These are phyloP conservation scores for Zygnema cylindricum DNA, from an alignment of 139 green algal species.

Conservation along the genomic window DNA sequence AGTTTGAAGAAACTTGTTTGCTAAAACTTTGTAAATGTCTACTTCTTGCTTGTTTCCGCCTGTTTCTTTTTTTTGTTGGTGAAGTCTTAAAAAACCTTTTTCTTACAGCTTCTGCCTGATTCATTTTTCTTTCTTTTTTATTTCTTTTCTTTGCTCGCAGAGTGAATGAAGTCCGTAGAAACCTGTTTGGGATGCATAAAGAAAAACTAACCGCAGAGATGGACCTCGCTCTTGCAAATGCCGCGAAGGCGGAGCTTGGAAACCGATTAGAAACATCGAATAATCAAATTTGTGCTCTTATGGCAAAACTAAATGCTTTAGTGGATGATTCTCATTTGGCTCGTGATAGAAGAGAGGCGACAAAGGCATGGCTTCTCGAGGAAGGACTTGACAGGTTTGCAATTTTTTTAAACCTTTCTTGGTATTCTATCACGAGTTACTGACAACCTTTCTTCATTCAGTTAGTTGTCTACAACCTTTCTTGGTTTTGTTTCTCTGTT, in stretches of 20 bases:
- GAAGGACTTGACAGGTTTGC: neutral
- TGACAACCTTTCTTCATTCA: neutral
- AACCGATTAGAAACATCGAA: neutral
- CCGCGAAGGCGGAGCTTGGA: neutral
- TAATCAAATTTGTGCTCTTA: neutral
- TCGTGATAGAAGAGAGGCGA: neutral
- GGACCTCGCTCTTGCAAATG: neutral
- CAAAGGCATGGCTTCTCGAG: neutral
- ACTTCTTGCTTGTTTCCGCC: too few relatives aligned
- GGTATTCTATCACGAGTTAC: neutral
- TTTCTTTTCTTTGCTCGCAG: neutral
- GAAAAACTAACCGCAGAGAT: neutral
- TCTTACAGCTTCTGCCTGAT: too few relatives aligned
- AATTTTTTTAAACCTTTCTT: neutral
- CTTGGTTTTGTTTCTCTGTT: too few relatives aligned
- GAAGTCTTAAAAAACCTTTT: too few relatives aligned
- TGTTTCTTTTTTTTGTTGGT: too few relatives aligned
- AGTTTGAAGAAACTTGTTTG: too few relatives aligned
- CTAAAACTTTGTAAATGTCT: too few relatives aligned
- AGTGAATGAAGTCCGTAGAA: neutral
- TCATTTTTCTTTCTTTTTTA: too few relatives aligned
- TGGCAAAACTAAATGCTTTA: neutral
- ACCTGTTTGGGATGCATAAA: neutral
- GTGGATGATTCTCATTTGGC: neutral
- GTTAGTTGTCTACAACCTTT: neutral